Base-by-base conservation (phyloP, 2,329 filamentous ascomycete species). In the Alternaria sp. region DNA sequence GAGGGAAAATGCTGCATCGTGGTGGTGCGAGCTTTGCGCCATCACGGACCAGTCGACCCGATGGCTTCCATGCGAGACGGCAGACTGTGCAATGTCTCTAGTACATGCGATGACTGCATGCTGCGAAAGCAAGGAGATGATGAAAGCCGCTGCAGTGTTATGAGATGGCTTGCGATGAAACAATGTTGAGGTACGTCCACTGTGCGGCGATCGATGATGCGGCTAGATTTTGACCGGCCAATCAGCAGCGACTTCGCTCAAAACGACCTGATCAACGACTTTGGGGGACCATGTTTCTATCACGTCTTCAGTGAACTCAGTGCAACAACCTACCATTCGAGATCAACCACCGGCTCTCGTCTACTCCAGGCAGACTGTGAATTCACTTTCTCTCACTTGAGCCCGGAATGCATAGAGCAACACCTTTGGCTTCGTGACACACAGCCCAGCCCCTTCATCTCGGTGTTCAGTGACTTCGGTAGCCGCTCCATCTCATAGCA, bases 11-110 rank as follows among this genome's bases (percentile, higher is more conserved):
- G 46, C 38, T 52, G 55, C 38, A 40, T 11, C 30, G 25, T 18
- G 48, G 25, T 57, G 46, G 55, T 46, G 40, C 55, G 38, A 57
- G 55, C 55, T 51, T 57, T 36, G 30, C 55, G 46, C 55, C 55
- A 57, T 57, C 55, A 57, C 55, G 55, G 55, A 52, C 55, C 55
- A 44, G 40, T 27, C 6, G 27, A 49, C 44, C 30, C n/a, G 20
- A 27, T 22, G 28, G 20, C 16, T 45, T 44, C 36, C 43, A 22
- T 46, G 18, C 18, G 28, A 3, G 2, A 40, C 18, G 22, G 28
- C 12, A 20, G 1, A 14, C 30, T 34, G 22, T 50, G 20, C 4
- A n/a, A 50, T 36, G 16, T n/a, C 32, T 18, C 22, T 30, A 36
- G 3, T 12, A 27, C 46, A 8, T 27, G 16, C 10, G 9, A 3